Evolutionary conservation across 768 basidiomycete species (phyloP), one percentile per base, ranked within the genome.

Genomic region (Trichaptum fuscoviolaceum): DNA sequence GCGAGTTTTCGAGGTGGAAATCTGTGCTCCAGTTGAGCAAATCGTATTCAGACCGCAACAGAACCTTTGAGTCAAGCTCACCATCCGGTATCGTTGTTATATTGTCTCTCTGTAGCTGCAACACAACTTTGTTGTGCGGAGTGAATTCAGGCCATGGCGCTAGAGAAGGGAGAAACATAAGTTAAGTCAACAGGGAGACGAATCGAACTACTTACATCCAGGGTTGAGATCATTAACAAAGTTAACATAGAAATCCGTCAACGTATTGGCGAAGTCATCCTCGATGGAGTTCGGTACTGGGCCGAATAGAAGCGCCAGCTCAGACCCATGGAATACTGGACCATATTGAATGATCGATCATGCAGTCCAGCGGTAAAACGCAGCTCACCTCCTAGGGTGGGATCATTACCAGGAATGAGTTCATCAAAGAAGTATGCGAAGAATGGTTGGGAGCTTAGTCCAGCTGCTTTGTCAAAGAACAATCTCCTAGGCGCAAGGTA

Each of bases 211-310:
- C 42, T 26, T 67, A 87, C 86, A 58, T 42, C 86, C 85, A 2
- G 86, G 87, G 67, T 82, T 78, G 63, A 87, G 77, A 68, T 87
- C 84, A 69, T 80, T 76, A 24, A 86, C 76, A 69, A 88, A 88
- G 64, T 80, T 82, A 75, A 87, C 78, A 69, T 83, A 87, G 64
- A 84, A 85, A 68, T 83, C 83, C 1, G 80, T 77, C 75, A 83
- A 77, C 64, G 77, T 77, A 35, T 80, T 79, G 0, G 87, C 77
- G 57, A 88, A 84, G 0, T 75, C 77, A 10, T 65, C 72, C 68
- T 87, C 83, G 5, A 80, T 71, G 1, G 77, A 8, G 42, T 52
- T 52, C 1, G 82, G 80, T 1, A 83, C 74, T 0, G 81, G 81
- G 0, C 85, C 85, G 67, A 85, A 85, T 1, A 86, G 70, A 12